Conservation (phyloP, 2,329 filamentous ascomycete species). For the Ophioceras dolichostomum region DNA sequence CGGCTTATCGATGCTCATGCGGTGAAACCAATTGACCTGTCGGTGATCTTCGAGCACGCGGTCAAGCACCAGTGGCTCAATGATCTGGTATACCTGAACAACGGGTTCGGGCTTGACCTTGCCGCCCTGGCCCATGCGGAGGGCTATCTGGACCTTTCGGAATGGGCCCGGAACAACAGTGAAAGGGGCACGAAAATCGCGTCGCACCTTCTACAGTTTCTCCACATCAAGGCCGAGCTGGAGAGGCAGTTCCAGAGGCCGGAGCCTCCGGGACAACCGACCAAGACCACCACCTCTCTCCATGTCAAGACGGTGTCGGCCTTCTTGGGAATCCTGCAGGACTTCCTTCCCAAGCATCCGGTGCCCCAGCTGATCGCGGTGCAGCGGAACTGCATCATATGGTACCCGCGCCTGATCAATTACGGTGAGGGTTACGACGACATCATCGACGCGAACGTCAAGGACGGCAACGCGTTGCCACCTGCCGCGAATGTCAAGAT, state of each 20-base stretch:
- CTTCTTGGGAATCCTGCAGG: constrained; percentile 67
- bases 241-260: constrained; percentile 62
- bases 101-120: constrained; percentile 78
- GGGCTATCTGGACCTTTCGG: constrained; percentile 64
- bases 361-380: constrained; percentile 62
- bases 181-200: constrained; percentile 58
- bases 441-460: constrained; percentile 76
- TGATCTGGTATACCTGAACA: constrained; percentile 64
- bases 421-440: constrained; percentile 89
- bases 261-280: constrained; percentile 31
- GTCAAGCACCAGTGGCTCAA: constrained; percentile 75
- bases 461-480: constrained; percentile 69
- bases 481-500: constrained; percentile 75
- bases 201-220: constrained; percentile 62
- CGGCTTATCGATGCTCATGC: constrained; percentile 70
- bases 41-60: constrained; percentile 66
- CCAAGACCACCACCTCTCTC: constrained; percentile 59
- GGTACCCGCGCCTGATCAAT: constrained; percentile 90
- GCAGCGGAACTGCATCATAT: constrained; percentile 79
- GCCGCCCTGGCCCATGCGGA: constrained; percentile 75
- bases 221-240: constrained; percentile 72
- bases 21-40: constrained; percentile 52
- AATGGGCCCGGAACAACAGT: constrained; percentile 65
- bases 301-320: constrained; percentile 76
- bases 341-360: constrained; percentile 47